These are phyloP conservation scores for Euryodendron excelsum DNA, from an alignment of 148 eudicot species.

Conservation along the genomic window DNA sequence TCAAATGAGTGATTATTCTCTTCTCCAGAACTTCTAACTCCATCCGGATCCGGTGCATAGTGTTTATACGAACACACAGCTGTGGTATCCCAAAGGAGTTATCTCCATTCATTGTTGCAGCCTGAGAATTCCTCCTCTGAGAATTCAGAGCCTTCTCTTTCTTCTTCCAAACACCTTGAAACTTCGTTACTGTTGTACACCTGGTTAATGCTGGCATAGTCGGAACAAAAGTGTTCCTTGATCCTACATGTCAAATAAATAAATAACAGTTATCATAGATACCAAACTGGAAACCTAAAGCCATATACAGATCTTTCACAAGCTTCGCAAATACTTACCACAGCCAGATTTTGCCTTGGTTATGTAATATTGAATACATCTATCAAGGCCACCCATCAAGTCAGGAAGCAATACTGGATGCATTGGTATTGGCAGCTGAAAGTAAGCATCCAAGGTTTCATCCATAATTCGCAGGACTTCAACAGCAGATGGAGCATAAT, in stretches of 20 bases:
- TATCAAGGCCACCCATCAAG: conserved; percentile 78
- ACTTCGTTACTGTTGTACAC: conserved; percentile 65
- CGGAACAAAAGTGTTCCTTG: conserved; percentile 74
- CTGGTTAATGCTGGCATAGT: conserved; percentile 94
- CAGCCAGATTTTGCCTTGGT: conserved; percentile 87
- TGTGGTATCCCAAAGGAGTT: conserved; percentile 52
- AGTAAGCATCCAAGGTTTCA: conserved; percentile 84
- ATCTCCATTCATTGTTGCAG: conserved; percentile 57
- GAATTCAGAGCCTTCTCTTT: conserved; percentile 64
- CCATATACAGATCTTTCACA: neutral
- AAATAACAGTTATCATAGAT: conserved; percentile 2
- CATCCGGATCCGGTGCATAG: conserved; percentile 50
- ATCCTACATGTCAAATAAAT: conserved; percentile 48
- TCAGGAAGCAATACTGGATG: conserved; percentile 93
- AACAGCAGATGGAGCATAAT: conserved; percentile 84
- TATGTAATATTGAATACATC: conserved; percentile 78
- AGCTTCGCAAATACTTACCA: conserved; percentile 46
- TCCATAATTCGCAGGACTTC: conserved; percentile 69
- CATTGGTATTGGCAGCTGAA: conserved; percentile 89
- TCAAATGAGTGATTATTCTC: conserved; percentile 71
- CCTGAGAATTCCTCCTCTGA: conserved; percentile 71
- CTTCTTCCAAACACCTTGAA: conserved; percentile 73
- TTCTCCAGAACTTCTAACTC: conserved; percentile 73
- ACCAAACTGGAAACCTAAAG: neutral
- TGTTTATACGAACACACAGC: conserved; percentile 74